Evolutionary conservation across 148 eudicot genomes (phyloP), one percentile per base, ranked within the genome.

Genomic region (Mesembryanthemum crystallinum): DNA sequence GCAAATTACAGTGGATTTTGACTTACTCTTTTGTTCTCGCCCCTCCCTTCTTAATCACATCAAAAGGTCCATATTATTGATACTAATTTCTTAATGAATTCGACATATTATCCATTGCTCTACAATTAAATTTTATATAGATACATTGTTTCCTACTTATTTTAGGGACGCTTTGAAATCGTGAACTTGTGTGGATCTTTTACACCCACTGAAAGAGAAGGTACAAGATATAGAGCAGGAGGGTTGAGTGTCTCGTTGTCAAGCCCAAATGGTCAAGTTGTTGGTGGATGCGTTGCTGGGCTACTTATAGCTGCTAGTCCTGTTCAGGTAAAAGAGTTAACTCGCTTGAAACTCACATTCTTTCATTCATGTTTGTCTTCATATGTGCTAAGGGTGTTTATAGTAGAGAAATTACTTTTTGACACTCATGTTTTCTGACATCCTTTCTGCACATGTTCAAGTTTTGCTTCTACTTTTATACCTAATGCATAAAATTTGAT

Each of bases 81-180:
- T 35, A 9, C 33, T 24, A 15, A 27, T 67, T 42, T 3, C 54
- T 64, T n/a, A 5, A 69, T 18, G 73, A 69, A 28, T 13, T 35
- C 21, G 8, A 8, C 49, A 65, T 21, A n/a, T 43, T 12, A n/a
- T 12, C 18, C 18, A 11, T 11, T 76, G 13, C 12, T 17, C 43
- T 60, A 28, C 23, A 57, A 3, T 73, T 8, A 42, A 57, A 14
- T 32, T 64, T 24, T 32, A 23, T 67, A 39, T 25, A 7, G 73
- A 61, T 60, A 23, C 27, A 0, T 58, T 28, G 1, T 74, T n/a
- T 45, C 13, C 33, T 21, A 23, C 47, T 62, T 42, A 68, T 51
- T 65, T 73, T 65, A 90, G 95, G 95, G 95, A 37, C 86, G 90
- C 25, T 90, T 90, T 70, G 92, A 90, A 77, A 90, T 90, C 47